Evolutionary conservation across 179 eudicot genomes (phyloP).

Genomic region (Monotropa hypopitys): DNA sequence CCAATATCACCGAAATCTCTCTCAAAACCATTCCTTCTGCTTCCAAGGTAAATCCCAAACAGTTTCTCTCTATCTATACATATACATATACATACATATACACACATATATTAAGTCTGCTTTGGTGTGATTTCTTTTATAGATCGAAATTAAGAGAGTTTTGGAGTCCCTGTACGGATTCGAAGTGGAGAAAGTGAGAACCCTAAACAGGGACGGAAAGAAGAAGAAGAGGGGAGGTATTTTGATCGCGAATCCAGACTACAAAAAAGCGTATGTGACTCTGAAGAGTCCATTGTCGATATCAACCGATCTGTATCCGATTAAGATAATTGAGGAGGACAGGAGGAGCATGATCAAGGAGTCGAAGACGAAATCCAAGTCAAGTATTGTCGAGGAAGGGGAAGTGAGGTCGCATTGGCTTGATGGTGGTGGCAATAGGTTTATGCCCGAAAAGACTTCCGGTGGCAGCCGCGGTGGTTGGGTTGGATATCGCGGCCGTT

Average conservation of each 20-base stretch:
- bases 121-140: not conserved
- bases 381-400: constrained; percentile 55
- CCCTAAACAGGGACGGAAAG: constrained; percentile 93
- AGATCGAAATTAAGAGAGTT: constrained; percentile 90
- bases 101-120: not conserved
- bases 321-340: constrained; percentile 51
- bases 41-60: constrained; percentile 34
- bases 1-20: constrained; percentile 72
- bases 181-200: constrained; percentile 70
- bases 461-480: constrained; percentile 4
- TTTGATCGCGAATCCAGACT: constrained; percentile 66
- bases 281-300: constrained; percentile 52
- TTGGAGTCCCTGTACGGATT: constrained; percentile 81
- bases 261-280: constrained; percentile 79
- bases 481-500: constrained; percentile 7
- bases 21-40: constrained; percentile 94
- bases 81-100: not conserved
- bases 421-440: constrained; percentile 19
- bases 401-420: constrained; percentile 74
- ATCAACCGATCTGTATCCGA: constrained; percentile 70
- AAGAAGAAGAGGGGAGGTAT: constrained; percentile 74
- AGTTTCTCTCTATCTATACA: not conserved
- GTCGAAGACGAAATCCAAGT: constrained; percentile 31
- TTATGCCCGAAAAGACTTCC: constrained; percentile 13
- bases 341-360: constrained; percentile 45